Evolutionary conservation across 306 rosid genomes (phyloP).

Genomic region (Cucurbita pepo): DNA sequence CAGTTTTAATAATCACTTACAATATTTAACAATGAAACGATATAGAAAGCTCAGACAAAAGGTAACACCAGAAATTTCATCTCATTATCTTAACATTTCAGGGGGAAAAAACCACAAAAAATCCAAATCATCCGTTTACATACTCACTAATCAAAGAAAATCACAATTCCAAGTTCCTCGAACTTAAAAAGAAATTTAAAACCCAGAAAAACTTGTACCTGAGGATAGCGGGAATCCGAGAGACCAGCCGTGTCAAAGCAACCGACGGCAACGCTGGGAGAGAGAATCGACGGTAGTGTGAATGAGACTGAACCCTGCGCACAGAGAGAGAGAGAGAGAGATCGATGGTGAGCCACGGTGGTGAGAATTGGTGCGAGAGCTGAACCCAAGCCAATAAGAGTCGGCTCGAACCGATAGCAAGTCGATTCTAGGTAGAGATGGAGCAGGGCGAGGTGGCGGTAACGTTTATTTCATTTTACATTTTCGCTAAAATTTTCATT

Average conservation of each 20-base stretch:
- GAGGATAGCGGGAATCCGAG: neutral
- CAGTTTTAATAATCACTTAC: neutral
- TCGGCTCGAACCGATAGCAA: too few species aligned
- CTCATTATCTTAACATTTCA: neutral
- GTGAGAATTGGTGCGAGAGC: too few species aligned
- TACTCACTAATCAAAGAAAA: neutral
- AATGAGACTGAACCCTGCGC: too few species aligned
- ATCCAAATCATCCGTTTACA: neutral
- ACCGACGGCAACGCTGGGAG: neutral
- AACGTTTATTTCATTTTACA: too few species aligned
- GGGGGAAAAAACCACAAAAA: neutral
- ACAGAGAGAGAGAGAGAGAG: too few species aligned
- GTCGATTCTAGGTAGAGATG: too few species aligned
- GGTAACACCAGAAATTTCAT: neutral
- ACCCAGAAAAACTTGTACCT: neutral
- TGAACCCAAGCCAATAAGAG: too few species aligned
- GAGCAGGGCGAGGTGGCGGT: too few species aligned
- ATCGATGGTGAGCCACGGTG: too few species aligned
- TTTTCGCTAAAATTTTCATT: too few species aligned
- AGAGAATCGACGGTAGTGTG: neutral
- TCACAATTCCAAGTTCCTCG: neutral
- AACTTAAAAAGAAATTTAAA: neutral
- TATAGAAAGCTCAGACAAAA: neutral
- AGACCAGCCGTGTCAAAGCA: neutral
- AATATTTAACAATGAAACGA: neutral